Evolutionary conservation across 495 filamentous ascomycete genomes (phyloP), one percentile per base, ranked within the genome.

Genomic region (Chlorociboria aeruginascens): DNA sequence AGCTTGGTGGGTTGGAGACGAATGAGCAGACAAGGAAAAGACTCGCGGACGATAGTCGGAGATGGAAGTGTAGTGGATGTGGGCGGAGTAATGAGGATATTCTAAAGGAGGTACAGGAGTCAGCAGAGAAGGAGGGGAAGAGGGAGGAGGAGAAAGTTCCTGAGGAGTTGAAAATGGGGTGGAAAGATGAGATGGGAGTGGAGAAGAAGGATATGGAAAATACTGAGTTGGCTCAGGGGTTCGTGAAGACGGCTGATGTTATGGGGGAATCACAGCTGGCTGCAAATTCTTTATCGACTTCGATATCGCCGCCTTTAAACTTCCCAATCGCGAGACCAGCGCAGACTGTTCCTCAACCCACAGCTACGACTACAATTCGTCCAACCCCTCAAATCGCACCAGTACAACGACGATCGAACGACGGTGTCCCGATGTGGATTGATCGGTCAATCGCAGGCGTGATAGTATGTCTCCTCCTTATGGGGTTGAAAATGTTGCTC

Each of bases 1-100:
- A 98, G 70, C 67, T 98, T 0, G 92, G 92, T 2, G 92, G 92
- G 3, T 66, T 96, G 61, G 88, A 95, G 50, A 81, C 81, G 13
- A 71, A 56, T 39, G 74, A 79, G 7, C 70, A 64, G 8, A 74
- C 81, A 46, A 65, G 89, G 49, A 68, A 70, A 53, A 66, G 75
- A 48, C 73, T 86, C 56, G 90, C 90, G 11, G 64, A 52, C 31
- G 71, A 77, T 60, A 83, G 77, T 51, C 50, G 57, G 11, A 61
- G 32, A 9, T 95, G 74, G 78, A 69, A 64, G 49, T 93, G 86
- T 67, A 61, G 66, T 0, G 71, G 64, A 11, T 93, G 88, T 58
- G 73, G 68, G 16, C 72, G 64, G 63, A 75, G 61, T 9, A 95
- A 95, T 61, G 72, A 65, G 45, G 84, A 85, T 56, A 78, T 88